These are phyloP conservation scores for Russula olivacea DNA, from an alignment of 768 basidiomycete species.

Conservation along the genomic window DNA sequence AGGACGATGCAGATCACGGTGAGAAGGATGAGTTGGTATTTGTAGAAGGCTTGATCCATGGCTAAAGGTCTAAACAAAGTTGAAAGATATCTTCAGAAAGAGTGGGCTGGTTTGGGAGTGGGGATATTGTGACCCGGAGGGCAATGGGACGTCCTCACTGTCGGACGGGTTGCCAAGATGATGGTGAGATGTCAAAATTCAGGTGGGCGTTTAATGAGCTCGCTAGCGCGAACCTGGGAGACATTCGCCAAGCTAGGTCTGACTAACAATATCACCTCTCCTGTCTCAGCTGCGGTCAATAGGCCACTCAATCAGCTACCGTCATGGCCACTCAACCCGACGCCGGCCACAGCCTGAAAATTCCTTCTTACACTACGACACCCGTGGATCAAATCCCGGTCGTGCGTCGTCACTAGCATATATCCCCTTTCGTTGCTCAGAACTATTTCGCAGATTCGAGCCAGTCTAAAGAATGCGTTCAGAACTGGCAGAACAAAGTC, in stretches of 20 bases:
- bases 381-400: conserved; percentile 29
- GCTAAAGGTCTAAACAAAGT: background rate
- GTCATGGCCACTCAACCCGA: background rate
- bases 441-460: conserved; percentile 43
- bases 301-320: background rate
- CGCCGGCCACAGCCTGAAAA: background rate
- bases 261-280: no score
- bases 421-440: background rate
- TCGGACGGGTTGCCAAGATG: background rate
- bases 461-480: conserved; percentile 52
- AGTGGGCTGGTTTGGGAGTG: background rate
- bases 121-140: background rate
- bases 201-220: background rate
- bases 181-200: background rate
- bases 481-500: conserved; percentile 56
- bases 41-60: conserved; percentile 28
- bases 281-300: no score
- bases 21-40: conserved; percentile 30
- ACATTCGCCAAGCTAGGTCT: background rate
- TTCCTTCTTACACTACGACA: conserved; percentile 18
- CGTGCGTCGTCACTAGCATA: conserved; percentile 12
- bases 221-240: background rate
- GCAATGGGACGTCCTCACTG: background rate
- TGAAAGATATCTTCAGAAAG: conserved; percentile 1
- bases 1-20: conserved; percentile 22